phyloP scores from a whole-genome alignment of 2,329 filamentous ascomycete species.

The Penicillium sp. region DNA sequence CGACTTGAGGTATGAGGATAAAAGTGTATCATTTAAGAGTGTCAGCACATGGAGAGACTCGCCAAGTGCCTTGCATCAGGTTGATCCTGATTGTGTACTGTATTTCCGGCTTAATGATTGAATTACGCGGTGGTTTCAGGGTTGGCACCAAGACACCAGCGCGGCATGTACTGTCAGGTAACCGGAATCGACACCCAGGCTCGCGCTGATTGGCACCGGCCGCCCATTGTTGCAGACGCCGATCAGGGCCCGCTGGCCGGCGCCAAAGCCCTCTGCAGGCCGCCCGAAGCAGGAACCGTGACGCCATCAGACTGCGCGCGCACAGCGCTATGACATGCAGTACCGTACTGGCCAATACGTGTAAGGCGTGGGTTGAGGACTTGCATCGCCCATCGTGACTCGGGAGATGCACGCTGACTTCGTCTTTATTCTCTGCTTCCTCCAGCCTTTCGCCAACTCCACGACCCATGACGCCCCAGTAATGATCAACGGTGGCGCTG shows the following conservation, averaged over 20 bases:
- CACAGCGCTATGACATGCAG: constrained; percentile 23
- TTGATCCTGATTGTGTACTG: constrained; percentile 10
- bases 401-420: not conserved
- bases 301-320: constrained; percentile 20
- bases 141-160: no score
- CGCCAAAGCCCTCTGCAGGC: constrained; percentile 22
- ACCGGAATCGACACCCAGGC: constrained; percentile 8
- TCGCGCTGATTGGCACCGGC: constrained; percentile 4
- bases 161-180: constrained; percentile 5
- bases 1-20: no score
- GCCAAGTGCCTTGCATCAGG: constrained; percentile 12
- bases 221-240: constrained; percentile 12
- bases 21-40: no score
- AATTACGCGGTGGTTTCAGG: not conserved
- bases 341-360: constrained; percentile 14
- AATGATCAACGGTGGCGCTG: not conserved
- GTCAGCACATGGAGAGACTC: no score
- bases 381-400: not conserved
- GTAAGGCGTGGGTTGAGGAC: no score
- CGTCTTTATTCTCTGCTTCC: not conserved
- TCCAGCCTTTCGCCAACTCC: not conserved
- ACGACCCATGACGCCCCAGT: not conserved
- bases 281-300: constrained; percentile 26
- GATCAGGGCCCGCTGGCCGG: constrained; percentile 25
- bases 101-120: constrained; percentile 7